phyloP scores from a whole-genome alignment of 495 filamentous ascomycete genomes.

The Penicillium crystallinum region DNA sequence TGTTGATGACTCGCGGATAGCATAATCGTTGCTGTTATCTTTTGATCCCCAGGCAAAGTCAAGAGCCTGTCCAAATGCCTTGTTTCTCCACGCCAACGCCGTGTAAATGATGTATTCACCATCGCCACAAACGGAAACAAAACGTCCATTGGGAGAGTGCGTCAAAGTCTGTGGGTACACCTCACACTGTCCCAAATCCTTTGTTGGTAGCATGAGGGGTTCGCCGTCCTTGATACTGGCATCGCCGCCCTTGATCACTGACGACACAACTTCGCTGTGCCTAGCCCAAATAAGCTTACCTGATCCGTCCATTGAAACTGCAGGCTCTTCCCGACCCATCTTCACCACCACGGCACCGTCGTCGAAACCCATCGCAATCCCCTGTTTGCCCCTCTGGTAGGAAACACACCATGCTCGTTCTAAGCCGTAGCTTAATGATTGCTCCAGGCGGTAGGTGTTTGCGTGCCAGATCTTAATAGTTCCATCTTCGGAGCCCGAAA shows the following conservation, averaged over 20 bases:
- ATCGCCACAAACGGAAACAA: constrained; percentile 94
- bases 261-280: constrained; percentile 88
- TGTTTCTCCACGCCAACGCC: constrained; percentile 93
- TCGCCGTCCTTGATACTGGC: constrained; percentile 79
- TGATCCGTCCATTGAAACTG: constrained; percentile 92
- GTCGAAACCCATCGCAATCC: constrained; percentile 93
- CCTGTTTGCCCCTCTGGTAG: constrained; percentile 90
- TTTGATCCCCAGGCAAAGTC: constrained; percentile 98
- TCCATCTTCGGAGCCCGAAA: constrained; percentile 97
- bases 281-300: constrained; percentile 95
- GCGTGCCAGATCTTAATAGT: constrained; percentile 99
- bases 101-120: constrained; percentile 99
- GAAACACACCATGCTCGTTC: constrained; percentile 97
- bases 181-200: constrained; percentile 92
- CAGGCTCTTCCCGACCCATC: constrained; percentile 95
- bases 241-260: constrained; percentile 91
- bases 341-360: constrained; percentile 97
- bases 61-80: constrained; percentile 88
- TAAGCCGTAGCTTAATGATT: constrained; percentile 89
- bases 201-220: constrained; percentile 77
- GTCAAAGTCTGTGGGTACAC: constrained; percentile 91
- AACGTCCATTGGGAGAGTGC: constrained; percentile 96
- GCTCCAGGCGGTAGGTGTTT: constrained; percentile 91
- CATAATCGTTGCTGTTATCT: constrained; percentile 97
- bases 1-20: constrained; percentile 86